These are phyloP conservation scores for Ogataea sp. DNA, from an alignment of 805 yeast species.

Conservation along the genomic window DNA sequence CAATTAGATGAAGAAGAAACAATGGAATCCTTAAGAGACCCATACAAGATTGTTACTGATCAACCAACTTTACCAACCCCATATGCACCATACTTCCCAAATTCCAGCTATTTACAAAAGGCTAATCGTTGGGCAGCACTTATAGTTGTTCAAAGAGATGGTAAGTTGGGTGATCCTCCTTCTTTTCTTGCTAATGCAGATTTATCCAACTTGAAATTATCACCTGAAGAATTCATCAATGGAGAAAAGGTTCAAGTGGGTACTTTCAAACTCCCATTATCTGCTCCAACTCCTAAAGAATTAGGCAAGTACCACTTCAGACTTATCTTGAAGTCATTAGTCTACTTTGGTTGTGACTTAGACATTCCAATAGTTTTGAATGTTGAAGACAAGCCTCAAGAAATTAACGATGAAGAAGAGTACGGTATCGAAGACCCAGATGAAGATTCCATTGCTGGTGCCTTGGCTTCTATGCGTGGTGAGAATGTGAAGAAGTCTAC, in stretches of 20 bases:
- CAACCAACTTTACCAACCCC: slow-evolving; percentile 67
- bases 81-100: slow-evolving; percentile 73
- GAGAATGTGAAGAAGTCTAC: slow-evolving; percentile 37
- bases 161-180: slow-evolving; percentile 68
- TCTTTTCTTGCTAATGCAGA: slow-evolving; percentile 42
- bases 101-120: slow-evolving; percentile 24
- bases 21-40: slow-evolving; percentile 63
- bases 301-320: slow-evolving; percentile 62
- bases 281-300: slow-evolving; percentile 71
- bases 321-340: slow-evolving; percentile 59
- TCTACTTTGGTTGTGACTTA: slow-evolving; percentile 77
- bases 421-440: slow-evolving; percentile 64
- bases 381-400: slow-evolving; percentile 56
- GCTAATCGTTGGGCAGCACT: slow-evolving; percentile 57
- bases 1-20: slow-evolving; percentile 49
- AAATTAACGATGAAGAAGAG: slow-evolving; percentile 30
- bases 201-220: slow-evolving; percentile 44
- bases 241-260: slow-evolving; percentile 45
- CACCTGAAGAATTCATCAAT: slow-evolving; percentile 40
- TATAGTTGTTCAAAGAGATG: slow-evolving; percentile 67
- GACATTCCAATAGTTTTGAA: slow-evolving; percentile 63
- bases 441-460: slow-evolving; percentile 71
- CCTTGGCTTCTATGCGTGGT: slow-evolving; percentile 63
- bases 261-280: slow-evolving; percentile 67
- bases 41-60: slow-evolving; percentile 53